Percentiles rank a stretch among this genome's conserved stretches.
Conservation (phyloP, 73 alveolate genomes). For the Symbiodinium natans region DNA sequence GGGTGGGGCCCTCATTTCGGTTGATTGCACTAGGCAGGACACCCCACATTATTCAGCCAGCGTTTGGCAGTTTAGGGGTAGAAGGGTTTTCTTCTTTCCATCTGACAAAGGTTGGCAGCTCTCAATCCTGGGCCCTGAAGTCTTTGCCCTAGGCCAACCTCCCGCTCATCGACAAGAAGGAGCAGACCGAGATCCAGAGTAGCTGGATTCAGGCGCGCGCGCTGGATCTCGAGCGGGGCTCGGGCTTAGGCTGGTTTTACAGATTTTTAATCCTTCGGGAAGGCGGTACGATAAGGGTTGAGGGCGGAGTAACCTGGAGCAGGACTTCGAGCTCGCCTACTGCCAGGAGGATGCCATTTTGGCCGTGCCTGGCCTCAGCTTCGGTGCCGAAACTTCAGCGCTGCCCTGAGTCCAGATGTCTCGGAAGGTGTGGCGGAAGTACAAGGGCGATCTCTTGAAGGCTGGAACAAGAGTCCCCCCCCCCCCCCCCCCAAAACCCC, state of each 20-base stretch:
- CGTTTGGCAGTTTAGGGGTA: no score
- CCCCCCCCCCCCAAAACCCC: no score
- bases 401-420: no score
- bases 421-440: conserved; percentile 72
- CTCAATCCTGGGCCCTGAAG: no score
- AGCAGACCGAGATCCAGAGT: conserved; percentile 49
- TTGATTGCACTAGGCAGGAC: no score
- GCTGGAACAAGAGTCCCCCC: not conserved
- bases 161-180: conserved; percentile 80
- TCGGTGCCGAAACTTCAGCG: not conserved
- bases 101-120: no score
- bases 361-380: conserved; percentile 23
- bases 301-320: not conserved
- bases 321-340: conserved; percentile 65
- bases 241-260: no score
- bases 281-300: no score
- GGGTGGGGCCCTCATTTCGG: conserved; percentile 29
- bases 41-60: no score
- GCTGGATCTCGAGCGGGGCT: no score
- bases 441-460: not conserved
- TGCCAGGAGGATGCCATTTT: conserved; percentile 86
- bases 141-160: conserved; percentile 91
- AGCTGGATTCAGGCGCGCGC: conserved; percentile 47
- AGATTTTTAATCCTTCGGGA: no score
- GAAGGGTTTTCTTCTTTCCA: no score